Percentiles rank a stretch among this genome's conserved stretches.
Evolutionary conservation across 306 rosid genomes (phyloP).

Genomic region (Myrica gale): DNA sequence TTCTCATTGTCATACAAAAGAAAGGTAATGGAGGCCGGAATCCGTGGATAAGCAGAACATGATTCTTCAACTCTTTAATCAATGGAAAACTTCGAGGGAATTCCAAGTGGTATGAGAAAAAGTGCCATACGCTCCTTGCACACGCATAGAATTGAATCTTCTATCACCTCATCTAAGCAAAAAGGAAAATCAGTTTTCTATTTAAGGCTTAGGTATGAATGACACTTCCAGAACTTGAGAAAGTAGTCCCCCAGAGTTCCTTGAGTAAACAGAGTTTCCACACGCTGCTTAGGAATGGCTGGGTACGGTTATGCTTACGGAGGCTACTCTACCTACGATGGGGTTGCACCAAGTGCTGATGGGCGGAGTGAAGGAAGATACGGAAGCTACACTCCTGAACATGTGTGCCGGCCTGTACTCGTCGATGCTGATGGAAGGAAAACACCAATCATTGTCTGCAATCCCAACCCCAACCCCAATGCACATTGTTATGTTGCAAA

Average conservation of each 20-base stretch:
- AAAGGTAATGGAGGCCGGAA: constrained; percentile 10
- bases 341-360: not conserved
- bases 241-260: not conserved
- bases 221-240: not conserved
- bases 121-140: no score
- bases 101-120: not conserved
- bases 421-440: constrained; percentile 20
- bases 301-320: constrained; percentile 25
- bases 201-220: not conserved
- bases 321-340: constrained; percentile 25
- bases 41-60: constrained; percentile 11
- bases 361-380: constrained; percentile 28
- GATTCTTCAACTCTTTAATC: constrained; percentile 10
- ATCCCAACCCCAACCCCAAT: not conserved
- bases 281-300: constrained; percentile 35
- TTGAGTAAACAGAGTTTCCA: not conserved
- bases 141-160: not conserved
- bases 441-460: constrained; percentile 2
- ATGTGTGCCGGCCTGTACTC: constrained; percentile 17
- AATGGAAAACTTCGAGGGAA: constrained; percentile 9
- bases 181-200: not conserved
- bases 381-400: not conserved
- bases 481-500: constrained; percentile 18
- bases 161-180: not conserved
- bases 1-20: no score